A percentile compares a stretch with the other conserved stretches of the same genome.
Evolutionary conservation across 768 basidiomycete species (phyloP).

Genomic region (Calvatia gigantea): DNA sequence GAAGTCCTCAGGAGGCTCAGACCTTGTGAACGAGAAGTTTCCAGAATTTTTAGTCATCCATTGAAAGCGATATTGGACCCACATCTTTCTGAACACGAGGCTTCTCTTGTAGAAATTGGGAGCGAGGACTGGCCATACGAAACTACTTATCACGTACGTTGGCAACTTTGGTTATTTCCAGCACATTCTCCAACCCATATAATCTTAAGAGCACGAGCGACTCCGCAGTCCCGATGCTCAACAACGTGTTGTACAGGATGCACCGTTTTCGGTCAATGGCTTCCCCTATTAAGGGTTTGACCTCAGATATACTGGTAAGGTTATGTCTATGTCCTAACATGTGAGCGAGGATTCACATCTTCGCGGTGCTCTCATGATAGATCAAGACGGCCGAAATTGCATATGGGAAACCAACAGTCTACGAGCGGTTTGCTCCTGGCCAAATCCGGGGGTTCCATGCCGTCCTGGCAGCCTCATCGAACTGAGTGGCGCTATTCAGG

Average conservation of each 20-base stretch:
- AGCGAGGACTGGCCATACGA: conserved; percentile 80
- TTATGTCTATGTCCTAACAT: not conserved
- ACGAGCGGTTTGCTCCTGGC: conserved; percentile 14
- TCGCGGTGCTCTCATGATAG: conserved; percentile 27
- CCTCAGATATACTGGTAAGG: conserved; percentile 76
- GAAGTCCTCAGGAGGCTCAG: conserved; percentile 47
- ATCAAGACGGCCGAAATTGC: conserved; percentile 56
- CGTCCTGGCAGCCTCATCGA: not conserved
- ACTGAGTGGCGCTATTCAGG: not conserved
- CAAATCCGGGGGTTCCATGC: conserved; percentile 12
- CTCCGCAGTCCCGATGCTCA: conserved; percentile 41
- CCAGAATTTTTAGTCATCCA: conserved; percentile 76
- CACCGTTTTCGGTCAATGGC: conserved; percentile 78
- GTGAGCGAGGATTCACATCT: not conserved
- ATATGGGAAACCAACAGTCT: conserved; percentile 12
- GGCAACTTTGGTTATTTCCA: not conserved
- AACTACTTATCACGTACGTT: conserved; percentile 66
- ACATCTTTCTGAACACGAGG: conserved; percentile 31
- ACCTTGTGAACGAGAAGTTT: conserved; percentile 68
- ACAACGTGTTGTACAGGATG: conserved; percentile 63
- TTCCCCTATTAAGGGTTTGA: conserved; percentile 82
- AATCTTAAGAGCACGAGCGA: conserved; percentile 49
- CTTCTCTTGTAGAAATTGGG: conserved; percentile 52
- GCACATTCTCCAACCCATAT: not conserved
- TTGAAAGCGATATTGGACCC: conserved; percentile 72